Percentiles rank a stretch among this genome's conserved stretches.
Evolutionary conservation across 2,329 filamentous ascomycete genomes (phyloP).

Genomic region (Pseudogymnoascus sp.): DNA sequence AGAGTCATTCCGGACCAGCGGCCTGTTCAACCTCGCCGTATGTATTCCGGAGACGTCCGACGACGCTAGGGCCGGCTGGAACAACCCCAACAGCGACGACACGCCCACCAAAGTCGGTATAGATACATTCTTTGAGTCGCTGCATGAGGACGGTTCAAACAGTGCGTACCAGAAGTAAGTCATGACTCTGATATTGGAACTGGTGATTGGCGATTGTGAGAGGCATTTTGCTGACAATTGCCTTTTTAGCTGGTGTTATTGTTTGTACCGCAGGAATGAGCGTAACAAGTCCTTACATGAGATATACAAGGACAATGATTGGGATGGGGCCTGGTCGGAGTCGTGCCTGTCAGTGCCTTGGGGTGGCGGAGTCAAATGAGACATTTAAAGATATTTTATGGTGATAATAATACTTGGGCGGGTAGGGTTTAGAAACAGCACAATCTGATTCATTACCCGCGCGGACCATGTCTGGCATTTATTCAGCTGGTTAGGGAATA

Average conservation of each 20-base stretch:
- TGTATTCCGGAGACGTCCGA: not conserved
- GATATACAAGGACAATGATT: not conserved
- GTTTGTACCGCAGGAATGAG: not conserved
- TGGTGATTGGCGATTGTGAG: not conserved
- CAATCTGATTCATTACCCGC: not conserved
- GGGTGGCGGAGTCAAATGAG: not conserved
- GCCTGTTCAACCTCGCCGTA: not conserved
- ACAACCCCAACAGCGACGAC: not conserved
- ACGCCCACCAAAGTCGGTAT: not conserved
- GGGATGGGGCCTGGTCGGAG: not conserved
- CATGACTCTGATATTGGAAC: not conserved
- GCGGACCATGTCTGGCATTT: not conserved
- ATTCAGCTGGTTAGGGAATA: constrained; percentile 3
- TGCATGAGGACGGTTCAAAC: not conserved
- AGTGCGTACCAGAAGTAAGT: not conserved
- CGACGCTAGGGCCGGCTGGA: not conserved
- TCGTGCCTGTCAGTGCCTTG: not conserved
- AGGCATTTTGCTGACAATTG: not conserved
- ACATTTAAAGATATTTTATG: not conserved
- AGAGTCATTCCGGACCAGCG: not conserved
- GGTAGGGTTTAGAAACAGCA: not conserved
- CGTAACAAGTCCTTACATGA: not conserved
- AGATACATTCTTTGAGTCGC: not conserved
- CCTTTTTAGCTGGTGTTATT: not conserved
- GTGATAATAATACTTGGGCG: not conserved